phyloP scores from a whole-genome alignment of 1,139 yeast genomes.

The Blastobotrys serpentis region DNA sequence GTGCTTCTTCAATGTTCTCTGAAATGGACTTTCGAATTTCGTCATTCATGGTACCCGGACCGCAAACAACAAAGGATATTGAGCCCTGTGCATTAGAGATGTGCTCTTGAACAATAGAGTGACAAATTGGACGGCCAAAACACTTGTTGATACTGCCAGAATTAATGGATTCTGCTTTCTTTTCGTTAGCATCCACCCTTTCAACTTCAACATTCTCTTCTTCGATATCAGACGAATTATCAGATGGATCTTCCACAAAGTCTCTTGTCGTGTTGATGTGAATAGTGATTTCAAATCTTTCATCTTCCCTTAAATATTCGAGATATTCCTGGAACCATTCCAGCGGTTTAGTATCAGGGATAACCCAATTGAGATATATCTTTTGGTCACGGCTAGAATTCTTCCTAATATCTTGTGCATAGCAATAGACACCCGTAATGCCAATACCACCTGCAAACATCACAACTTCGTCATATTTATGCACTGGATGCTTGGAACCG shows the following conservation, averaged over 20 bases:
- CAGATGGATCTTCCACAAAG: slow-evolving; percentile 3
- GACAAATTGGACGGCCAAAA: slow-evolving; percentile 6
- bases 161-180: slow-evolving; percentile 8
- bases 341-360: slow-evolving; percentile 47
- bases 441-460: slow-evolving; percentile 69
- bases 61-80: slow-evolving; percentile 44
- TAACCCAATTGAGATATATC: slow-evolving; percentile 44
- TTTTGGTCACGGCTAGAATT: slow-evolving; percentile 35
- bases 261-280: slow-evolving; percentile 4
- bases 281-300: slow-evolving; percentile 13
- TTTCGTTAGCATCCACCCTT: not conserved
- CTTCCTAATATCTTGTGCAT: slow-evolving; percentile 24
- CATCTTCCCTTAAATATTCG: slow-evolving; percentile 9
- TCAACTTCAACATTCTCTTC: slow-evolving; percentile 1
- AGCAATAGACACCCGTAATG: slow-evolving; percentile 49
- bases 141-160: slow-evolving; percentile 5
- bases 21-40: slow-evolving; percentile 40
- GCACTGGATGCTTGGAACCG: slow-evolving; percentile 49
- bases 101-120: slow-evolving; percentile 5
- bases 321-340: slow-evolving; percentile 55
- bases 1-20: slow-evolving; percentile 28
- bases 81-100: slow-evolving; percentile 26
- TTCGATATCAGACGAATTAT: not conserved
- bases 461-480: slow-evolving; percentile 49
- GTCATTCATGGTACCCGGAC: slow-evolving; percentile 45